These are phyloP conservation scores for Penicillium sp. DNA, from an alignment of 2,329 filamentous ascomycete genomes.

Conservation along the genomic window DNA sequence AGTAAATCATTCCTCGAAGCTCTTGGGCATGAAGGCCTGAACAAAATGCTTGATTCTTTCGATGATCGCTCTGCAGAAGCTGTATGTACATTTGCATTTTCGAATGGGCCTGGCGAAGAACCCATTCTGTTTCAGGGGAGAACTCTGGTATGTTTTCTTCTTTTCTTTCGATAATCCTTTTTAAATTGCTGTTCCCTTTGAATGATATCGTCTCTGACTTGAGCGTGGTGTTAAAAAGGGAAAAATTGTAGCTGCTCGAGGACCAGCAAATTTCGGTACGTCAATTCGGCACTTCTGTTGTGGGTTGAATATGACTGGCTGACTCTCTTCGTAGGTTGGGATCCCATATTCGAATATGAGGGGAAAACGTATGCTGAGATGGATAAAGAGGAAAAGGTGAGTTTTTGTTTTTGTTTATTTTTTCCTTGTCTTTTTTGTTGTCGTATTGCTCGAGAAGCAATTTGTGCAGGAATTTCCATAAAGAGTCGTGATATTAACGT, in stretches of 20 bases:
- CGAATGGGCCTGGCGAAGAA: slow-evolving; percentile 75
- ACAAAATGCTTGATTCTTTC: slow-evolving; percentile 85
- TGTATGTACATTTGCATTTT: slow-evolving; percentile 94
- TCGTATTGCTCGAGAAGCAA: not conserved
- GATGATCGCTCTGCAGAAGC: slow-evolving; percentile 88
- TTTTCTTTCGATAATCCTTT: not conserved
- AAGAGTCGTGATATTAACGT: not conserved
- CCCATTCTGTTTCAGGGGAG: slow-evolving; percentile 87
- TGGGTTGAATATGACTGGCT: not conserved
- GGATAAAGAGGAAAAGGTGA: slow-evolving; percentile 84
- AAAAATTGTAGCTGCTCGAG: slow-evolving; percentile 79
- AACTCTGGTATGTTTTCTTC: slow-evolving; percentile 57
- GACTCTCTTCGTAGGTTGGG: slow-evolving; percentile 66
- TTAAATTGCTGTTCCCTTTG: not conserved
- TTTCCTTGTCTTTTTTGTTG: too few relatives aligned
- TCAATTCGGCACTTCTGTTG: not conserved
- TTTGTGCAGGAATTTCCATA: too few relatives aligned
- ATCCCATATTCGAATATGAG: slow-evolving; percentile 91
- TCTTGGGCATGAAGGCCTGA: slow-evolving; percentile 78
- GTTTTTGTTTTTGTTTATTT: not conserved
- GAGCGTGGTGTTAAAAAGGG: slow-evolving; percentile 45
- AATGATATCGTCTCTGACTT: not conserved
- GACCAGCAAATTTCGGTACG: slow-evolving; percentile 74
- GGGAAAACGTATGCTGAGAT: slow-evolving; percentile 95
- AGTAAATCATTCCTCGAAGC: slow-evolving; percentile 93